Evolutionary conservation across 495 filamentous ascomycete genomes (phyloP).

Genomic region (Saxispiralis lemnorum): DNA sequence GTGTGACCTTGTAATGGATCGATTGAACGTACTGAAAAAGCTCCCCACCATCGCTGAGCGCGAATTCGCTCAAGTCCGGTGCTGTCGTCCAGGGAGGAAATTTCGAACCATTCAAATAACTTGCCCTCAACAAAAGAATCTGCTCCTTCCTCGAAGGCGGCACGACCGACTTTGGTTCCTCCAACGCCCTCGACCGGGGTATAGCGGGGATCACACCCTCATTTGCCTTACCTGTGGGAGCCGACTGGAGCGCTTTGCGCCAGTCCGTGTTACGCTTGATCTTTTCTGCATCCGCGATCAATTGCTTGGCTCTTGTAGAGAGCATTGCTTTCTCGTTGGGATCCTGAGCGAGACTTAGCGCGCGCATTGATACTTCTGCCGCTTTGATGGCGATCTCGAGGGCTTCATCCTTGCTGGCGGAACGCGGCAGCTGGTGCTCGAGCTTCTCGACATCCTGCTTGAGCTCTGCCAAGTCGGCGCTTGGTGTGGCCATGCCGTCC

Average conservation of each 20-base stretch:
- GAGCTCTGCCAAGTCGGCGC: slow-evolving; percentile 2
- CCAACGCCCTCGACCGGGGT: slow-evolving; percentile 7
- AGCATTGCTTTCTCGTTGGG: slow-evolving; percentile 40
- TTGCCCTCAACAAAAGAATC: slow-evolving; percentile 57
- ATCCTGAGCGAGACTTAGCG: slow-evolving; percentile 34
- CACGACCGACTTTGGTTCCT: slow-evolving; percentile 37
- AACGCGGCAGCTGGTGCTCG: slow-evolving; percentile 36
- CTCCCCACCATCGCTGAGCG: slow-evolving; percentile 21
- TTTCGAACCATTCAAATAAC: slow-evolving; percentile 57
- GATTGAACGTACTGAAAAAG: slow-evolving; percentile 36
- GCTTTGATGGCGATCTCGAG: slow-evolving; percentile 55
- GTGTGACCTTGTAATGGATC: slow-evolving; percentile 5
- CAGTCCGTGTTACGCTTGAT: slow-evolving; percentile 39
- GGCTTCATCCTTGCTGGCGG: slow-evolving; percentile 46
- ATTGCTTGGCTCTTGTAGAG: slow-evolving; percentile 44
- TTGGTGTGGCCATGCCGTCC: background rate
- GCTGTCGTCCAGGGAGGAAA: slow-evolving; percentile 66
- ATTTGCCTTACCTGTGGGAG: background rate
- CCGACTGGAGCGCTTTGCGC: background rate
- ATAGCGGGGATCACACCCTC: background rate
- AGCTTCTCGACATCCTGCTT: slow-evolving; percentile 32
- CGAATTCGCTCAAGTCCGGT: slow-evolving; percentile 39
- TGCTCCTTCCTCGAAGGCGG: slow-evolving; percentile 54
- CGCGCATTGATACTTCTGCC: slow-evolving; percentile 63
- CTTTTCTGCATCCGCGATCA: slow-evolving; percentile 49